A percentile compares a stretch with the other conserved stretches of the same genome.
Evolutionary conservation across 495 filamentous ascomycete species (phyloP).

Genomic region (Tuber brumale): DNA sequence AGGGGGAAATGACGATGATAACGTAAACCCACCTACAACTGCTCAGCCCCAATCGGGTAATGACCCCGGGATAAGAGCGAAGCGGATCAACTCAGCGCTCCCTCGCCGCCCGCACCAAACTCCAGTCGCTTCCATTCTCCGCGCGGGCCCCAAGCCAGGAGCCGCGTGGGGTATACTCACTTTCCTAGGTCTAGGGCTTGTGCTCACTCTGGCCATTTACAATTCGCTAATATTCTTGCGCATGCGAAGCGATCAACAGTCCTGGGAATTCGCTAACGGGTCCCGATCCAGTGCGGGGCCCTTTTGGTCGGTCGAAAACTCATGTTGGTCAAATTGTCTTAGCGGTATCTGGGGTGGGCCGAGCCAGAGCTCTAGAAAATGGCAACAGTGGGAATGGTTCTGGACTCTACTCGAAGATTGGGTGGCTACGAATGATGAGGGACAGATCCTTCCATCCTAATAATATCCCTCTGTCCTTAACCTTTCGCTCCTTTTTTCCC

Average conservation of each 20-base stretch:
- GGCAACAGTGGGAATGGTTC: background rate
- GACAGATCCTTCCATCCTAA: background rate
- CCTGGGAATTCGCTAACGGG: conserved; percentile 17
- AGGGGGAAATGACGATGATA: background rate
- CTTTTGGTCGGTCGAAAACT: conserved; percentile 13
- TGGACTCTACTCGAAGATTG: background rate
- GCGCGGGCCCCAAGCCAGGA: conserved; percentile 22
- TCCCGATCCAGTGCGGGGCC: conserved; percentile 18
- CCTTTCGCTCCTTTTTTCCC: background rate
- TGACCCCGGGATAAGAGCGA: background rate
- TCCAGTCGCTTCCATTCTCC: conserved; percentile 19
- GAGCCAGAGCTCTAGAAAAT: background rate
- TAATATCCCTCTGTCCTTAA: background rate
- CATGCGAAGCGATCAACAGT: conserved; percentile 22
- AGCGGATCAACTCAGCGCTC: background rate
- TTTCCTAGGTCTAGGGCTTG: background rate
- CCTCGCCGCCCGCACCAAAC: conserved; percentile 17
- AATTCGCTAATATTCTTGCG: conserved; percentile 25
- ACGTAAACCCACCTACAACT: background rate
- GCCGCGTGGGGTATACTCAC: conserved; percentile 24
- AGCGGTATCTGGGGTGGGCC: background rate
- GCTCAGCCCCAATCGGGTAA: background rate
- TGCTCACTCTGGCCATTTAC: conserved; percentile 13
- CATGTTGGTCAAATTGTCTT: conserved; percentile 28
- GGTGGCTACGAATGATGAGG: background rate